Conservation (phyloP, 306 rosid genomes). For the Vicia sativa region DNA sequence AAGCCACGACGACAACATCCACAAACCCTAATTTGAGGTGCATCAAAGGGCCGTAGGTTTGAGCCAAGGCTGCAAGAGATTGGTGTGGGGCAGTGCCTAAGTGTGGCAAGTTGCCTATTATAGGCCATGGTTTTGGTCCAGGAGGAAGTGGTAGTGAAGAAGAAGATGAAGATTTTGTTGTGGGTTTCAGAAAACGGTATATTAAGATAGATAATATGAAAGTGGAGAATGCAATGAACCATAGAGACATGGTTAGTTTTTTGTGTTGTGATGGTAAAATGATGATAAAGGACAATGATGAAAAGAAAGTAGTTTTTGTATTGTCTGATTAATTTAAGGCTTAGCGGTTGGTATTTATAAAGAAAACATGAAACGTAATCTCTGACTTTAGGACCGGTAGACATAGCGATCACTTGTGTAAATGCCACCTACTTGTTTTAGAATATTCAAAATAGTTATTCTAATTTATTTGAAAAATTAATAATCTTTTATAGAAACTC, state of each 20-base stretch:
- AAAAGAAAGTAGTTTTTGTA: no score
- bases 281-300: no score
- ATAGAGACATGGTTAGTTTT: slow-evolving; percentile 38
- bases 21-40: slow-evolving; percentile 69
- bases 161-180: not conserved
- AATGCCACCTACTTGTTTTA: no score
- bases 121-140: slow-evolving; percentile 85
- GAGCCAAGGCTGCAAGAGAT: slow-evolving; percentile 61
- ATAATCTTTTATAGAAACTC: no score
- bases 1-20: slow-evolving; percentile 70
- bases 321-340: no score
- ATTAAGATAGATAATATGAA: slow-evolving; percentile 30
- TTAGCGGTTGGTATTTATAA: no score
- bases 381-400: no score
- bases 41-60: slow-evolving; percentile 68
- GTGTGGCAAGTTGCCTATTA: slow-evolving; percentile 82
- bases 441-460: no score
- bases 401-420: no score
- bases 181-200: slow-evolving; percentile 25
- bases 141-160: slow-evolving; percentile 59
- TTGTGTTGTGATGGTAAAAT: no score
- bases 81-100: slow-evolving; percentile 77
- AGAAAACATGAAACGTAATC: no score
- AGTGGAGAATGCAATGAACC: slow-evolving; percentile 30
- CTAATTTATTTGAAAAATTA: no score